Base-by-base conservation (phyloP, 2,329 filamentous ascomycete genomes). In the Boeremia exigua region DNA sequence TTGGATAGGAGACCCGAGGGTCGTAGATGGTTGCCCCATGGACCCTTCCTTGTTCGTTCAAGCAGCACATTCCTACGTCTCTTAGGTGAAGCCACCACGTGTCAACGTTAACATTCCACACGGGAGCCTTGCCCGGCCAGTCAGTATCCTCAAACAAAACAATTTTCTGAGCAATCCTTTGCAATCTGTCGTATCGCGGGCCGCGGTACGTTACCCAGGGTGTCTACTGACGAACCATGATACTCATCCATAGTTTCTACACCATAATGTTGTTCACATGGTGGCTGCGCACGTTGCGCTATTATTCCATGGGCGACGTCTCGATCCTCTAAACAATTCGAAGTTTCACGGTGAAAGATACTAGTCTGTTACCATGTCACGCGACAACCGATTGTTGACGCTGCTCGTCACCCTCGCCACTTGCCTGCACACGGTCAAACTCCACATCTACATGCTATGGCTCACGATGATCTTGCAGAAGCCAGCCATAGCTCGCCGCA, bases 401-500 rank as follows among this genome's bases (percentile, higher is more conserved):
- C 43, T 52, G 15, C 27, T 34, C 12, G 19, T 34, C 44, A 8
- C 33, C 54, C 33, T 52, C 29, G 44, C 38, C 38, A 29, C 48
- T 17, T 57, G 43, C 38, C 54, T 57, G 38, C 39, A 48, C 39
- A 57, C 44, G 2, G 44, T 48, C 48, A 48, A 12, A 39, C 32
- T 57, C 28, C 48, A 52, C 29, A 10, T 52, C 27, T 48, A 28
- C 33, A 57, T 52, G 48, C 23, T 52, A 44, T 52, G 48, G 48
- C 54, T 57, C 32, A 56, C 48, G 45, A 33, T 34, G 27, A 30
- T 55, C 17, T 65, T 66, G 66, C 61, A 60, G 17, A 51, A 39
- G 28, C 54, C 55, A 14, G 56, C 47, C n/a, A 11, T 58, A 15
- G 54, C 57, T 47, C 48, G 50, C 32, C 59, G 44, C 36, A 43